These are phyloP conservation scores for Phytophthora hybrid DNA, from an alignment of 352 stramenopile genomes.

Conservation along the genomic window DNA sequence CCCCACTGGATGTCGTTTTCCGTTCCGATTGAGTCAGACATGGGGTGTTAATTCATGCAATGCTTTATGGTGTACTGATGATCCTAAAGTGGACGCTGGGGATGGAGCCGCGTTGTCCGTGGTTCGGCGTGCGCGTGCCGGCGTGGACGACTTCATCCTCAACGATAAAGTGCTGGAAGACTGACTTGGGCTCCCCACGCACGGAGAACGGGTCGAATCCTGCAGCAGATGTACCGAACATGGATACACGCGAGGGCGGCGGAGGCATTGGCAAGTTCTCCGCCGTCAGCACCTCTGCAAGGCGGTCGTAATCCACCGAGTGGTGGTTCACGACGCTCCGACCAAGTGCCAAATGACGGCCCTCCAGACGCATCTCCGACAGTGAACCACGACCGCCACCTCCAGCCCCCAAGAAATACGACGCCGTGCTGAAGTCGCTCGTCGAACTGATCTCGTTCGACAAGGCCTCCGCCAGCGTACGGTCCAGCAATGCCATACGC, in stretches of 20 bases:
- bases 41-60: background rate
- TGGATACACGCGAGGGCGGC: slow-evolving; percentile 65
- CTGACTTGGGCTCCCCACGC: slow-evolving; percentile 39
- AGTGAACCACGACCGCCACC: slow-evolving; percentile 40
- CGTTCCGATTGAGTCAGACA: no score
- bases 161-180: slow-evolving; percentile 54
- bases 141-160: slow-evolving; percentile 43
- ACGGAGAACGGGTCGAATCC: slow-evolving; percentile 60
- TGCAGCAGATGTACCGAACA: slow-evolving; percentile 64
- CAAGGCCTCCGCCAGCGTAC: slow-evolving; percentile 44
- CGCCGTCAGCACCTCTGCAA: slow-evolving; percentile 44
- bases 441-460: slow-evolving; percentile 59
- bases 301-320: slow-evolving; percentile 62
- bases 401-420: slow-evolving; percentile 64
- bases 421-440: slow-evolving; percentile 54
- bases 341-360: slow-evolving; percentile 47
- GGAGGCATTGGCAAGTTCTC: slow-evolving; percentile 56
- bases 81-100: background rate
- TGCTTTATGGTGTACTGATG: background rate
- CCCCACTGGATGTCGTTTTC: no score
- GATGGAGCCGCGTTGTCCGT: slow-evolving; percentile 31
- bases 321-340: slow-evolving; percentile 75
- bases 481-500: slow-evolving; percentile 63
- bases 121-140: slow-evolving; percentile 40
- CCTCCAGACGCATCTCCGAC: slow-evolving; percentile 54